phyloP scores from a whole-genome alignment of 768 basidiomycete genomes.

The Leucocoprinus sp. region DNA sequence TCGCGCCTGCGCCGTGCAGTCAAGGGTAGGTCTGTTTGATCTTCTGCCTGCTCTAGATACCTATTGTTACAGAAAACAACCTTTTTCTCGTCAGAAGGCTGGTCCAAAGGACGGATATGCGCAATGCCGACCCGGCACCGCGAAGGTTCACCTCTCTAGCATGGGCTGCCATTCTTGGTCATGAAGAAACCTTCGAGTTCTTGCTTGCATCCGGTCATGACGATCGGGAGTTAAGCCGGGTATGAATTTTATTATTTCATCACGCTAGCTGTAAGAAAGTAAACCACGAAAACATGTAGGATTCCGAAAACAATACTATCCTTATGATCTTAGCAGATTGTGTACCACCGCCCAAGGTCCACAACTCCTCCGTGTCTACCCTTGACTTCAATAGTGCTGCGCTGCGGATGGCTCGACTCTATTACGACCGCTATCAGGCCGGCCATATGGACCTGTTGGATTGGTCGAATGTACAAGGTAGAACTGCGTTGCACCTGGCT shows the following conservation, averaged over 20 bases:
- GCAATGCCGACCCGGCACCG: constrained; percentile 76
- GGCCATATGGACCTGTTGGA: constrained; percentile 46
- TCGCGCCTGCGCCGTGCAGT: constrained; percentile 72
- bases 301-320: constrained; percentile 87
- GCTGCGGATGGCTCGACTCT: constrained; percentile 80
- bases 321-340: constrained; percentile 88
- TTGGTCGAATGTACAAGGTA: constrained; percentile 88
- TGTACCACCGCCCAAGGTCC: constrained; percentile 45
- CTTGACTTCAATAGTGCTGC: constrained; percentile 64
- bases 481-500: constrained; percentile 84
- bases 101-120: constrained; percentile 77
- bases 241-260: constrained; percentile 28
- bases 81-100: constrained; percentile 87
- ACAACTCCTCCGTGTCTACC: constrained; percentile 37
- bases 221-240: constrained; percentile 86
- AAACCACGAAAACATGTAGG: constrained; percentile 37
- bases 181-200: constrained; percentile 92
- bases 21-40: constrained; percentile 41
- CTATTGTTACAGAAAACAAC: constrained; percentile 69
- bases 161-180: constrained; percentile 84
- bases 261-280: constrained; percentile 1
- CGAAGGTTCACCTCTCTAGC: constrained; percentile 81
- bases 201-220: constrained; percentile 82
- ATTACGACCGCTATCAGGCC: constrained; percentile 80
- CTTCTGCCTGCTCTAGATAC: background rate